These are phyloP conservation scores for Jaltomata sinuosa DNA, from an alignment of 257 asterid species.

Conservation along the genomic window DNA sequence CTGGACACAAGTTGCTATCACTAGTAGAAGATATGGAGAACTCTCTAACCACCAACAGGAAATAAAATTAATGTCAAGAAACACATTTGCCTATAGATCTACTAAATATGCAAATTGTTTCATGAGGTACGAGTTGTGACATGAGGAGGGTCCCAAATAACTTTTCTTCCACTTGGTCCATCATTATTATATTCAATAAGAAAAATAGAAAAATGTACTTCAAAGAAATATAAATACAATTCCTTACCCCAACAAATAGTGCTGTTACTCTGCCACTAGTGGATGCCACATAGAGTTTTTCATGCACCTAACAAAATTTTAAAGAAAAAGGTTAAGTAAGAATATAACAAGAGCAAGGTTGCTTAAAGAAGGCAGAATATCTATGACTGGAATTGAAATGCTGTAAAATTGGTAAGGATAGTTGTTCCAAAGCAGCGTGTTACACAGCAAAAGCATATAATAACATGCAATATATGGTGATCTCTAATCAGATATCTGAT, in stretches of 20 bases:
- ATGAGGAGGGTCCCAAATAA: not conserved
- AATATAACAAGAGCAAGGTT: not conserved
- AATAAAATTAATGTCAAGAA: not conserved
- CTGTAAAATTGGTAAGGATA: not conserved
- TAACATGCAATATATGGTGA: not conserved
- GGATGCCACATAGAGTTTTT: constrained; percentile 75
- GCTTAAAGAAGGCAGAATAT: not conserved
- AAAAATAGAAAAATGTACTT: not conserved
- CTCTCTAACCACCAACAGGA: not conserved
- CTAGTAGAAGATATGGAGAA: not conserved
- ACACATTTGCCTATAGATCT: not conserved
- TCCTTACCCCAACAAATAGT: constrained; percentile 46
- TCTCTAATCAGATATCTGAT: not conserved
- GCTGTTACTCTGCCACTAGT: constrained; percentile 82
- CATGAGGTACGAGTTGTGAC: not conserved
- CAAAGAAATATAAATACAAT: not conserved
- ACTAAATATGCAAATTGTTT: not conserved
- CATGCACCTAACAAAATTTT: constrained; percentile 48
- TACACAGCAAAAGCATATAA: not conserved
- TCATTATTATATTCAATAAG: not conserved
- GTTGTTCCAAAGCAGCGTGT: not conserved
- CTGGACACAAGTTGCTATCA: not conserved
- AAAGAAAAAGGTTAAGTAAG: not conserved
- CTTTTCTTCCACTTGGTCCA: not conserved
- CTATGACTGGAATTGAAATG: not conserved